Percentiles rank a stretch among this genome's conserved stretches.
phyloP scores from a whole-genome alignment of 2,329 filamentous ascomycete species.

The Penicillium nordicum region DNA sequence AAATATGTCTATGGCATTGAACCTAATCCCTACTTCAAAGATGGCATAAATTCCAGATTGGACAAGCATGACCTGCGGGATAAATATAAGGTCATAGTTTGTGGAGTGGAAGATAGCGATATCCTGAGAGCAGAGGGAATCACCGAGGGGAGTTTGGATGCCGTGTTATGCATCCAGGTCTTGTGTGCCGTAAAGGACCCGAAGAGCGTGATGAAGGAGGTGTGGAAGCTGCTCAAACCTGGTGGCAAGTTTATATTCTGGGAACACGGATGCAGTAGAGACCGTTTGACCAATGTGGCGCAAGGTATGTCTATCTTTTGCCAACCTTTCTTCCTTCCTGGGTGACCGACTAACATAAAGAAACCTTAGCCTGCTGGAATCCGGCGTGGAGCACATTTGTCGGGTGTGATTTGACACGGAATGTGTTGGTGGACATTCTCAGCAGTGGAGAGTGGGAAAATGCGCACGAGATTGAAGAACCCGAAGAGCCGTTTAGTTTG shows the following conservation, averaged over 20 bases:
- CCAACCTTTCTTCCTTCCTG: neutral
- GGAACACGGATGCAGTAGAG: conserved; percentile 37
- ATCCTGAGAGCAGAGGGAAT: conserved; percentile 39
- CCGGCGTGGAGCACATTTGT: conserved; percentile 21
- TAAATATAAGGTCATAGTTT: conserved; percentile 40
- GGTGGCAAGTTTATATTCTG: conserved; percentile 49
- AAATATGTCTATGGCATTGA: conserved; percentile 42
- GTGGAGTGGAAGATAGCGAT: conserved; percentile 42
- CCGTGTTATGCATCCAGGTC: conserved; percentile 45
- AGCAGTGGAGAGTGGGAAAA: conserved; percentile 21
- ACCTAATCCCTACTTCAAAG: conserved; percentile 37
- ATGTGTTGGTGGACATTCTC: conserved; percentile 20
- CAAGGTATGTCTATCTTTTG: conserved; percentile 35
- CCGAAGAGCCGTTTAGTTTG: conserved; percentile 14
- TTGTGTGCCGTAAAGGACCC: conserved; percentile 40
- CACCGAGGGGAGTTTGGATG: conserved; percentile 34
- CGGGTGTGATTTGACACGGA: conserved; percentile 17
- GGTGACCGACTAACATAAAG: conserved; percentile 3
- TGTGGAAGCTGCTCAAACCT: conserved; percentile 46
- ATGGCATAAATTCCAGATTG: conserved; percentile 31
- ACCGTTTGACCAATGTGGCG: conserved; percentile 26
- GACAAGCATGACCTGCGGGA: conserved; percentile 29
- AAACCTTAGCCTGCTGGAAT: conserved; percentile 16
- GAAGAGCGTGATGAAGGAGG: conserved; percentile 18
- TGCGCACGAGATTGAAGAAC: conserved; percentile 15